Base-by-base conservation (phyloP, 306 rosid species). In the Vigna unguiculata region DNA sequence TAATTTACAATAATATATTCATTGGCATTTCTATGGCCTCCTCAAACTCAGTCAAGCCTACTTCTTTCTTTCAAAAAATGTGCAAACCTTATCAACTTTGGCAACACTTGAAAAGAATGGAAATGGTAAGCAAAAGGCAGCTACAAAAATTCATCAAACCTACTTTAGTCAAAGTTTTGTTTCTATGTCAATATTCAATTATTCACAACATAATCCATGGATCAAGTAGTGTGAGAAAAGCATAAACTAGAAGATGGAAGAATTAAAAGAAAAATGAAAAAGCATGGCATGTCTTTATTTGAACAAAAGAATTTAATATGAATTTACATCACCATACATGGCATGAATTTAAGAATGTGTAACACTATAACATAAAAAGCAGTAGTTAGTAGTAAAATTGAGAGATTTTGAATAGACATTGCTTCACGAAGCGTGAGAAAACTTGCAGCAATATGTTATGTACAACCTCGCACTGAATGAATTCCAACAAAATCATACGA, bases 401-500 rank as follows among this genome's bases (percentile, higher is more conserved):
- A 19, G 71, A n/a, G 74, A 58, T 80, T 45, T 64, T 58, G 60
- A 32, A 79, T 57, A 48, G 69, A 55, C 36, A 74, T 40, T 64
- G 83, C 73, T n/a, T n/a, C n/a, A 69, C 24, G 79, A 54, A 78
- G 85, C 47, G 30, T 28, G 62, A 65, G 76, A 74, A 76, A 80
- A 57, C 88, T 79, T 78, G 63, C 86, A 80, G 54, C 64, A 78
- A 80, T 63, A 47, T 30, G 69, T 79, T 78, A 89, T 89, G 79
- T 88, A 88, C 92, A 89, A 76, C 80, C 86, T 80, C 78, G 71
- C 74, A 57, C 79, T 78, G 71, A 71, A 80, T 74, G 71, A 71
- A 79, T 68, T 74, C 84, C 80, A 78, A 28, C 74, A 3, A 58
- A 77, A 62, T 77, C 51, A 75, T 65, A 49, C 8, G 77, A 82